phyloP scores from a whole-genome alignment of 257 asterid species.

The Nicotiana noctiflora region DNA sequence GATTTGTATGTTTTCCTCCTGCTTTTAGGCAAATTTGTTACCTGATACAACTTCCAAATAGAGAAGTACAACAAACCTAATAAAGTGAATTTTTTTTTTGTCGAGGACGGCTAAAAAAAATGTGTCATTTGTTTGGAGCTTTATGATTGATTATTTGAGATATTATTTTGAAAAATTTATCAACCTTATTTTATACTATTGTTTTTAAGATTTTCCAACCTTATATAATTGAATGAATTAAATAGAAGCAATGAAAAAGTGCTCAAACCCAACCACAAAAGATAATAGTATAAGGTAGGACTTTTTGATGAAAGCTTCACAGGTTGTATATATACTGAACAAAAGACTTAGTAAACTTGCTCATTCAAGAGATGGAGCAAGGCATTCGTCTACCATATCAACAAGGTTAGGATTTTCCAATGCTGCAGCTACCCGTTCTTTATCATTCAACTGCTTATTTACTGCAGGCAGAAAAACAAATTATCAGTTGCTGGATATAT shows the following conservation, averaged over 20 bases:
- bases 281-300: not conserved
- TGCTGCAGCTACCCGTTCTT: constrained; percentile 94
- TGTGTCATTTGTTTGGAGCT: too few relatives aligned
- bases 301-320: not conserved
- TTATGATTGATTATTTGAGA: too few relatives aligned
- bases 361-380: constrained; percentile 63
- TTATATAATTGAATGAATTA: not conserved
- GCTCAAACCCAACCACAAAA: not conserved
- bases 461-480: constrained; percentile 38
- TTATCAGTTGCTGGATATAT: not conserved
- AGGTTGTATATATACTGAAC: not conserved
- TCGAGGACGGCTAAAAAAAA: too few relatives aligned
- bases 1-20: too few relatives aligned
- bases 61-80: too few relatives aligned
- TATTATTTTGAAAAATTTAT: too few relatives aligned
- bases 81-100: too few relatives aligned
- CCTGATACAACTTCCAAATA: too few relatives aligned
- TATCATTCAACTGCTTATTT: constrained; percentile 90
- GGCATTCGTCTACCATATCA: constrained; percentile 80
- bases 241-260: not conserved
- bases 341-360: not conserved
- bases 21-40: too few relatives aligned
- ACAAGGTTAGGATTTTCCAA: constrained; percentile 76
- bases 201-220: not conserved
- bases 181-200: too few relatives aligned